Conservation (phyloP, 2,329 filamentous ascomycete genomes). For the Lasiodiplodia citricola region DNA sequence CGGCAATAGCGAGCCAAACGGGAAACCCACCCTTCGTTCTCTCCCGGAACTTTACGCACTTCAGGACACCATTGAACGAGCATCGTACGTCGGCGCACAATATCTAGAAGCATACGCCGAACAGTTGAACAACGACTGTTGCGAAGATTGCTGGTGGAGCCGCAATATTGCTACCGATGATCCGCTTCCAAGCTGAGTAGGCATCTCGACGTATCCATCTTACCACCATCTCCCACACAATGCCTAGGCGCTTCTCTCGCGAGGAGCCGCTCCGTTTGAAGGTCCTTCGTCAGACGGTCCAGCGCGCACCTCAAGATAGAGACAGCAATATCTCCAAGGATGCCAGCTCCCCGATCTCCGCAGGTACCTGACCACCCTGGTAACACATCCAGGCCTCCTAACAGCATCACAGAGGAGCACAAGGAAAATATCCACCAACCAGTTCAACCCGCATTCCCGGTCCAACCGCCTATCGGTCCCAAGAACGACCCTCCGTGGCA, state of each 20-base stretch:
- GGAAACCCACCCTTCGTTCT: not conserved
- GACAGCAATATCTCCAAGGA: not conserved
- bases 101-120: slow-evolving; percentile 38
- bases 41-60: slow-evolving; percentile 35
- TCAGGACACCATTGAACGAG: slow-evolving; percentile 34
- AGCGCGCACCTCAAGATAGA: not conserved
- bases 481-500: not conserved
- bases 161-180: slow-evolving; percentile 27
- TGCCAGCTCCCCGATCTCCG: not conserved
- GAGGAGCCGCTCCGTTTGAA: slow-evolving; percentile 8
- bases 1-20: not conserved
- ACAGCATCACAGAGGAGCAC: not conserved
- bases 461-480: not conserved
- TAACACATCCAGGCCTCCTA: not conserved
- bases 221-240: not conserved
- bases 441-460: not conserved
- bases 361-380: not conserved
- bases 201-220: not conserved
- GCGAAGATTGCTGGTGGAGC: slow-evolving; percentile 35
- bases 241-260: not conserved
- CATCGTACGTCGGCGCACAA: slow-evolving; percentile 29
- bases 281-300: not conserved
- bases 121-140: slow-evolving; percentile 33
- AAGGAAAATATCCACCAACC: not conserved
- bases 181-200: not conserved